Percentiles rank a stretch among this genome's conserved stretches.
These are phyloP conservation scores for Irpex sp. DNA, from an alignment of 1,284 basidiomycete genomes.

Conservation along the genomic window DNA sequence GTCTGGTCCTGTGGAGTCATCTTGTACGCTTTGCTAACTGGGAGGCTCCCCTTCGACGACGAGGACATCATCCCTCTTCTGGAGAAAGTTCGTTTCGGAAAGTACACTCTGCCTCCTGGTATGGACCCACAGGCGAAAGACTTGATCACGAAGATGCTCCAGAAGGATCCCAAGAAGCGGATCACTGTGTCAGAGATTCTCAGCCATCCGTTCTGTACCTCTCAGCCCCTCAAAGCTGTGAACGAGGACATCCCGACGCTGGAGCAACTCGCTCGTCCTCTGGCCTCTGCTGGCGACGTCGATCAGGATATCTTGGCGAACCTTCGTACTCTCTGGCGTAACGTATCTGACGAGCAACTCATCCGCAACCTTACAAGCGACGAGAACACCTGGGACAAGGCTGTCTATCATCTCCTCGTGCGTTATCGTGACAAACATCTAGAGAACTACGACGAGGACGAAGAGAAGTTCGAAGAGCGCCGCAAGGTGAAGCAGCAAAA, in stretches of 20 bases:
- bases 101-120: constrained; percentile 78
- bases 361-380: constrained; percentile 56
- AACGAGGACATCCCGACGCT: constrained; percentile 58
- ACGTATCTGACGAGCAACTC: constrained; percentile 66
- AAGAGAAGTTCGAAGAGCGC: constrained; percentile 32
- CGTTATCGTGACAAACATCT: constrained; percentile 71
- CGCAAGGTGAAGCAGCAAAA: constrained; percentile 25
- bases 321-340: constrained; percentile 87
- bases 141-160: constrained; percentile 84
- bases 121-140: constrained; percentile 77
- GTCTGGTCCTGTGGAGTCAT: constrained; percentile 99
- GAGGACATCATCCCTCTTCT: constrained; percentile 73
- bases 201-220: constrained; percentile 84
- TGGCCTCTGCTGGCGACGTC: constrained; percentile 58
- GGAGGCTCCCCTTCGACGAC: constrained; percentile 91
- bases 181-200: constrained; percentile 90
- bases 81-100: constrained; percentile 80
- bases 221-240: constrained; percentile 46
- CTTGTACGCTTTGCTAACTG: constrained; percentile 88
- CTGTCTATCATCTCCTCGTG: constrained; percentile 81
- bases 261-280: constrained; percentile 61
- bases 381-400: constrained; percentile 87
- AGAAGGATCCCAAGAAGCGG: constrained; percentile 74
- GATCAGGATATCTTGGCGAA: constrained; percentile 91
- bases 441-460: constrained; percentile 62